Evolutionary conservation across 2,329 filamentous ascomycete species (phyloP).

Genomic region (Davidsoniella virescens): DNA sequence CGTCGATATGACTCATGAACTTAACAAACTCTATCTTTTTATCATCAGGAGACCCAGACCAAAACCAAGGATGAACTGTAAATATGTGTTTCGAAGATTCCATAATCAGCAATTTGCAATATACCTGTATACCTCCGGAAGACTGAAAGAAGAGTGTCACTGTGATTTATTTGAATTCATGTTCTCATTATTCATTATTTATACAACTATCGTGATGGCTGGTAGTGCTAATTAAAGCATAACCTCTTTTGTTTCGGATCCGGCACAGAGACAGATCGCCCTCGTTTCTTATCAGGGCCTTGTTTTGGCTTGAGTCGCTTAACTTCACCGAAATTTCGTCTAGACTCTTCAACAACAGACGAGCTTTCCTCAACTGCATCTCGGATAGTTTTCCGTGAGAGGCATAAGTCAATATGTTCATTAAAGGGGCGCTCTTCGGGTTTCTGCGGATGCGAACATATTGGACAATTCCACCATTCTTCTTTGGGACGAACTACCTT

Average conservation of each 20-base stretch:
- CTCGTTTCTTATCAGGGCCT: conserved; percentile 15
- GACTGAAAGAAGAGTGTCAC: too few species aligned
- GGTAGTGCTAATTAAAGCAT: conserved; percentile 28
- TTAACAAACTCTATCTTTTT: conserved; percentile 2
- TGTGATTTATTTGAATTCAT: neutral
- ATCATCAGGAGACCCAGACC: conserved; percentile 8
- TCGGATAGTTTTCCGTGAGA: conserved; percentile 72
- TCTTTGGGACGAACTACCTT: conserved; percentile 16
- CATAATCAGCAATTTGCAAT: neutral
- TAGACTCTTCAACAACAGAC: conserved; percentile 17
- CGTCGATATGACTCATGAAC: conserved; percentile 7
- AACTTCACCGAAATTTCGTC: conserved; percentile 13
- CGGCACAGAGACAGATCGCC: conserved; percentile 13
- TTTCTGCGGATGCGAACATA: conserved; percentile 61
- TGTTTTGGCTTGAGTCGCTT: neutral
- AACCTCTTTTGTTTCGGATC: conserved; percentile 37
- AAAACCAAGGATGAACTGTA: conserved; percentile 14
- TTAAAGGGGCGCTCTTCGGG: conserved; percentile 71
- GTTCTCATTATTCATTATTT: neutral
- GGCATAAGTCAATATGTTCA: conserved; percentile 78
- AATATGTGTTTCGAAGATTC: conserved; percentile 3
- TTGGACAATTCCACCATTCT: conserved; percentile 69
- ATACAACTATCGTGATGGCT: neutral
- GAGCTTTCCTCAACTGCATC: conserved; percentile 50
- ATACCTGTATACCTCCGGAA: neutral